Evolutionary conservation across 176 grass and related monocot genomes (phyloP).

Genomic region (Rhynchospora breviuscula): DNA sequence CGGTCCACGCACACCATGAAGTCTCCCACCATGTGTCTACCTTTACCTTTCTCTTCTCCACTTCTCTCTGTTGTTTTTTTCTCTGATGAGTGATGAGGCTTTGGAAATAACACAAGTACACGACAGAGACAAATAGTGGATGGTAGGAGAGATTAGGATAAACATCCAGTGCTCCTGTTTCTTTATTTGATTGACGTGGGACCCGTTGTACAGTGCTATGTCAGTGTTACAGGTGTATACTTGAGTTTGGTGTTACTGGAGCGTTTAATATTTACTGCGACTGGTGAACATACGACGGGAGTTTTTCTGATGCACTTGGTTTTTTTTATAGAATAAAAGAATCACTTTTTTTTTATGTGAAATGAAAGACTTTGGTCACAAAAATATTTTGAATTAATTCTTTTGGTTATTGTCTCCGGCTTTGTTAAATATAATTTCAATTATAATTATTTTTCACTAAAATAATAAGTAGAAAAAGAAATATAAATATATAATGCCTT

Average conservation of each 20-base stretch:
- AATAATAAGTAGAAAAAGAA: no score
- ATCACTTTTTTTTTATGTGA: no score
- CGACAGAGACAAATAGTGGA: slow-evolving; percentile 14
- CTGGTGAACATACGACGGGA: not conserved
- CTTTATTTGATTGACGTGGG: not conserved
- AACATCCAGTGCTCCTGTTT: not conserved
- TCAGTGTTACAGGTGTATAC: not conserved
- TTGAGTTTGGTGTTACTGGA: not conserved
- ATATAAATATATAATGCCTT: no score
- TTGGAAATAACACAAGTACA: not conserved
- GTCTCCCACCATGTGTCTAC: slow-evolving; percentile 29
- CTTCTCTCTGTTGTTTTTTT: slow-evolving; percentile 6
- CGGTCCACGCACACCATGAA: slow-evolving; percentile 43
- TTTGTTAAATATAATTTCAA: not conserved
- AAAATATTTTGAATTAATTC: not conserved
- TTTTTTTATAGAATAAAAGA: not conserved
- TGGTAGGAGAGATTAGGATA: slow-evolving; percentile 10
- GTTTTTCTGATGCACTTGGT: not conserved
- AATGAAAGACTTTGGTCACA: no score
- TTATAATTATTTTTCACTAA: not conserved
- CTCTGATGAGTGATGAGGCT: not conserved
- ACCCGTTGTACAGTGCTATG: not conserved
- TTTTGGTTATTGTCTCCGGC: not conserved
- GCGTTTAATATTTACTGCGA: not conserved
- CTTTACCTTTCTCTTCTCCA: not conserved